Evolutionary conservation across 83 land plant genomes (phyloP).

Genomic region (Diphasiastrum complanatum): DNA sequence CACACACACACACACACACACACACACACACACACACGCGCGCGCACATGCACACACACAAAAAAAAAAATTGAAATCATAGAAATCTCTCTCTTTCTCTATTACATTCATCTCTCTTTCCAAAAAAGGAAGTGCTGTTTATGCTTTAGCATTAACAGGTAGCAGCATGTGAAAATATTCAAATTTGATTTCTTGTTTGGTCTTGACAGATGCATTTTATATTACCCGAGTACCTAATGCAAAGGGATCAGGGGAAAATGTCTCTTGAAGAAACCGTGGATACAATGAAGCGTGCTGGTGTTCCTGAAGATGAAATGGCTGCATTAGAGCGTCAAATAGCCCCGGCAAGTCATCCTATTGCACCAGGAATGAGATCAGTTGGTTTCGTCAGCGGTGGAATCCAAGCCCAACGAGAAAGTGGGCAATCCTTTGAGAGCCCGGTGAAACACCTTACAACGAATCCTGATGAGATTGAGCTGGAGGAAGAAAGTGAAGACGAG

Average conservation of each 20-base stretch:
- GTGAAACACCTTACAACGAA: conserved; percentile 27
- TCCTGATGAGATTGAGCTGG: conserved; percentile 76
- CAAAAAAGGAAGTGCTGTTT: too few species aligned
- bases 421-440: conserved; percentile 23
- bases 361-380: conserved; percentile 41
- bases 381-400: conserved; percentile 91
- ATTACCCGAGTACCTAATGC: conserved; percentile 82
- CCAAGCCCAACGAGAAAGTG: conserved; percentile 32
- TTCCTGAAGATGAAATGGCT: conserved; percentile 87
- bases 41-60: too few species aligned
- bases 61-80: too few species aligned
- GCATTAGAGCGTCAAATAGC: conserved; percentile 75
- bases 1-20: too few species aligned
- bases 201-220: conserved; percentile 70
- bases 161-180: too few species aligned
- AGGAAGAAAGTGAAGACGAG: conserved; percentile 44
- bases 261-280: conserved; percentile 66
- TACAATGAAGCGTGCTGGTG: conserved; percentile 64
- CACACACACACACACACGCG: too few species aligned
- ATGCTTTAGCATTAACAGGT: too few species aligned
- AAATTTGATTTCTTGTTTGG: background rate
- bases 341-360: conserved; percentile 28
- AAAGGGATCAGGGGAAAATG: conserved; percentile 53
- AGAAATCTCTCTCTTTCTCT: too few species aligned
- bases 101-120: too few species aligned